Evolutionary conservation across 208 protist species (phyloP), one percentile per base, ranked within the genome.

Genomic region (Trypanosoma mega): DNA sequence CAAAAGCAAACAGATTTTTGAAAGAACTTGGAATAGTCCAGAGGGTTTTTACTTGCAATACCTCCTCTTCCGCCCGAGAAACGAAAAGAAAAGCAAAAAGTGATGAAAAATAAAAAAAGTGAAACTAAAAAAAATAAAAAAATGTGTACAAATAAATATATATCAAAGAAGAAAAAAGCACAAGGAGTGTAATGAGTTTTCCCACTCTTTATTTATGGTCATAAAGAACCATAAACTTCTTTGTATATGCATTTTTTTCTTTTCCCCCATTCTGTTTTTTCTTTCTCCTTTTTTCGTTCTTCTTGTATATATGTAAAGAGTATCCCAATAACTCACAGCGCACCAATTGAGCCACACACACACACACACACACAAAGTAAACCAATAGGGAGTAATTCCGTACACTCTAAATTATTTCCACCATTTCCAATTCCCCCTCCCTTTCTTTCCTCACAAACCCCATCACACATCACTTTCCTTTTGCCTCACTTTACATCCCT

Each of bases 241-340:
- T 60, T 31, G 37, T 66, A 58, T 44, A 14, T 59, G 4, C 47
- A 48, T 45, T 48, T 48, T 58, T 61, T 48, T 61, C 4, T 39
- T 41, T 30, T 24, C 39, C 21, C 9, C 18, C 37, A 4, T 53
- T 34, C 43, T 65, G 3, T 49, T 39, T 0, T 8, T 1, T 8
- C 20, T 45, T 33, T 56, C 14, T 34, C 6, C 1, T 18, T 56
- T 2, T 2, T 3, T 59, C 30, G 5, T 61, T 14, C 9, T 54
- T 2, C 20, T 33, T 39, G 12, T 39, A 39, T 39, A 39, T 39
- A 39, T 39, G 12, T 39, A 39, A 16, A 39, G 6, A 39, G 6
- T n/a, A n/a, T n/a, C n/a, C n/a, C n/a, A n/a, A n/a, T n/a, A n/a
- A n/a, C n/a, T n/a, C n/a, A n/a, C n/a, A n/a, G n/a, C n/a, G n/a